phyloP scores from a whole-genome alignment of 495 filamentous ascomycete species.

The Tetracladium setigerum region DNA sequence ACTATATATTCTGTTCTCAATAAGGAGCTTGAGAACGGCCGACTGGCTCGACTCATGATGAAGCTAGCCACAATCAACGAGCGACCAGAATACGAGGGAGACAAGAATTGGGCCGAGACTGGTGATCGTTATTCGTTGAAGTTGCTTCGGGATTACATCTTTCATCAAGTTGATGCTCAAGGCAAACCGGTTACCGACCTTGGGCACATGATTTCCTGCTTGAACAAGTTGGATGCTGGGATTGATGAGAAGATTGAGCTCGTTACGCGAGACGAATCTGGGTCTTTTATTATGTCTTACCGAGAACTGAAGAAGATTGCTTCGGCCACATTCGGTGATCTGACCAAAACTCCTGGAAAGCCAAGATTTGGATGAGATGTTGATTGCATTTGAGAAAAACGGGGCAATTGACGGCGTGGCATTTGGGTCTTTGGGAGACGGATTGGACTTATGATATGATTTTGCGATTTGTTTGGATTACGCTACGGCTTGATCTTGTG shows the following conservation, averaged over 20 bases:
- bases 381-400: not conserved
- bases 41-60: constrained; percentile 69
- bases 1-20: constrained; percentile 59
- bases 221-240: constrained; percentile 91
- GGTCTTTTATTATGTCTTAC: constrained; percentile 76
- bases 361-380: no score
- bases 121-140: constrained; percentile 87
- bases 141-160: constrained; percentile 93
- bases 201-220: constrained; percentile 70
- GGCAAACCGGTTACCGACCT: constrained; percentile 75
- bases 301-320: constrained; percentile 77
- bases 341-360: constrained; percentile 39
- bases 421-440: not conserved
- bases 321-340: constrained; percentile 70
- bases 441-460: not conserved
- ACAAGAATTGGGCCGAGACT: constrained; percentile 75
- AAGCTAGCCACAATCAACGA: constrained; percentile 85
- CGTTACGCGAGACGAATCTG: constrained; percentile 84
- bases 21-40: constrained; percentile 85
- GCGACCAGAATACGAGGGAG: constrained; percentile 72
- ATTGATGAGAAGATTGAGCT: constrained; percentile 78
- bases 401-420: not conserved
- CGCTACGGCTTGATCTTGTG: not conserved
- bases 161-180: constrained; percentile 83
- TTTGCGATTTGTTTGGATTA: not conserved